Conservation (phyloP, 768 basidiomycete species). For the Serendipita sp. region DNA sequence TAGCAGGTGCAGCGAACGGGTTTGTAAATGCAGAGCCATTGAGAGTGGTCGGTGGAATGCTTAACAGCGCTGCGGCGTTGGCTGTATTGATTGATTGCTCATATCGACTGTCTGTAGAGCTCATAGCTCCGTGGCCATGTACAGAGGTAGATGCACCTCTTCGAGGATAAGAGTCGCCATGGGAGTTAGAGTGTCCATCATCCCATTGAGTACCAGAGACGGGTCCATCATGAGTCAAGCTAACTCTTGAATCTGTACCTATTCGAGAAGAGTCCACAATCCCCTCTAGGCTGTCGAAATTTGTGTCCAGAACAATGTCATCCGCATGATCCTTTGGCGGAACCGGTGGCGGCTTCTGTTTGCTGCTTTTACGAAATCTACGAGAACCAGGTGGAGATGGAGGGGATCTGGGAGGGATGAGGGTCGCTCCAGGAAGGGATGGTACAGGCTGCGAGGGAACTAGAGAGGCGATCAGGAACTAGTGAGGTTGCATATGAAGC, state of each 20-base stretch:
- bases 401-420: neutral
- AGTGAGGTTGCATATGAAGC: neutral
- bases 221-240: neutral
- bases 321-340: neutral
- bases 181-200: neutral
- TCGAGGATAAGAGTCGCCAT: neutral
- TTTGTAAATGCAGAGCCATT: neutral
- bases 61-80: neutral
- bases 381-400: neutral
- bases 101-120: neutral
- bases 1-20: neutral
- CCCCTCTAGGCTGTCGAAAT: conserved; percentile 1
- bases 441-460: neutral
- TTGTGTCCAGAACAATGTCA: neutral
- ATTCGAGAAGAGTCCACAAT: neutral
- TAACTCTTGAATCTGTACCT: neutral
- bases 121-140: neutral
- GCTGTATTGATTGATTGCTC: neutral
- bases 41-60: neutral
- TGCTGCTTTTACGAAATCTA: neutral
- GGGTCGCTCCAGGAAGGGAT: neutral
- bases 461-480: neutral
- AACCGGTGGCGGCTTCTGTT: neutral
- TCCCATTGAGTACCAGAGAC: neutral
- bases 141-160: neutral